phyloP scores from a whole-genome alignment of 495 filamentous ascomycete species.

The Aspergillus coremiiformis region DNA sequence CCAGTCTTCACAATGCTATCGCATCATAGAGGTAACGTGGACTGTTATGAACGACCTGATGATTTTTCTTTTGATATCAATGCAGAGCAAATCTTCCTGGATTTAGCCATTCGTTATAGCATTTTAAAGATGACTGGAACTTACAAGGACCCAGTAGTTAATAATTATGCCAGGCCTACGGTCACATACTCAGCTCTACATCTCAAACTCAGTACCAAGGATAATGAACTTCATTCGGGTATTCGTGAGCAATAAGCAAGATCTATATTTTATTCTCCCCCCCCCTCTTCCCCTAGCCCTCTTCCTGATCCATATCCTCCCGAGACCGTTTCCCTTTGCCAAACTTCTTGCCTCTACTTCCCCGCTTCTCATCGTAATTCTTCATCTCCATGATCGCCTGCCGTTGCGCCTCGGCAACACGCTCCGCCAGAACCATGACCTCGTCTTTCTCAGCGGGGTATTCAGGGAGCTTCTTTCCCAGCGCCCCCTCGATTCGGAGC shows the following conservation, averaged over 20 bases:
- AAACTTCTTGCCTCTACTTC: slow-evolving; percentile 53
- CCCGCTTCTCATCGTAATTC: slow-evolving; percentile 67
- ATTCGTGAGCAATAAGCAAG: neutral
- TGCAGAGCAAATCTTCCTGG: neutral
- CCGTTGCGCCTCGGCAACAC: slow-evolving; percentile 79
- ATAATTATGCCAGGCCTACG: neutral
- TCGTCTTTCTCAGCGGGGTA: slow-evolving; percentile 69
- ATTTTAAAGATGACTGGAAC: neutral
- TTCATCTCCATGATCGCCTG: slow-evolving; percentile 79
- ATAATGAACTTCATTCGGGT: neutral
- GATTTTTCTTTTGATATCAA: slow-evolving; percentile 6
- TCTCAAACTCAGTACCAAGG: neutral
- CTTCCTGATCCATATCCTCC: slow-evolving; percentile 81
- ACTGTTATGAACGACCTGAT: slow-evolving; percentile 11
- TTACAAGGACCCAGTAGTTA: neutral
- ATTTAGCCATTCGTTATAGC: neutral
- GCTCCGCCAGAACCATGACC: slow-evolving; percentile 72
- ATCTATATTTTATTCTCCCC: neutral
- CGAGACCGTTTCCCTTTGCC: slow-evolving; percentile 53
- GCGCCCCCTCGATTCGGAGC: slow-evolving; percentile 72
- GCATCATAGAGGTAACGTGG: slow-evolving; percentile 1
- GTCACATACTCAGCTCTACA: neutral
- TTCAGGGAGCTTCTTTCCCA: slow-evolving; percentile 68
- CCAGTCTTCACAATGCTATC: neutral
- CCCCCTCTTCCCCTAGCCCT: slow-evolving; percentile 29